Percentiles rank a stretch among this genome's conserved stretches.
Conservation (phyloP, 305 asterid genomes). For the Vinca major region DNA sequence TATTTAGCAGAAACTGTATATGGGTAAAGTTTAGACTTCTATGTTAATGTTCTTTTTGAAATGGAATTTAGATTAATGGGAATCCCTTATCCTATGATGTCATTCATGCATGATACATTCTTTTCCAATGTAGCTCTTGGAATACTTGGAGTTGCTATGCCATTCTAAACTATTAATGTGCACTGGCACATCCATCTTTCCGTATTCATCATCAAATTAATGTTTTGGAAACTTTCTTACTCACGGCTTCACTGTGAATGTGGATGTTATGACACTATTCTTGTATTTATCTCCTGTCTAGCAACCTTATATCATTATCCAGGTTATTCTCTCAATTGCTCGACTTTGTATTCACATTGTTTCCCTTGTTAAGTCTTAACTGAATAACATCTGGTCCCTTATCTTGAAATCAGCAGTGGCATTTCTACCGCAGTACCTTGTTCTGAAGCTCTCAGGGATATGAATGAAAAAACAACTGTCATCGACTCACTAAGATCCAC, state of each 20-base stretch:
- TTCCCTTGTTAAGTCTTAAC: not conserved
- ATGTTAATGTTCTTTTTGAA: not conserved
- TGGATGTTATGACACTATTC: not conserved
- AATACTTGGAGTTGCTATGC: not conserved
- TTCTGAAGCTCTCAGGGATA: not conserved
- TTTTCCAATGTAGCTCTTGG: not conserved
- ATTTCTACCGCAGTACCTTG: not conserved
- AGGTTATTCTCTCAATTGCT: not conserved
- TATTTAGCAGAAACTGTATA: not conserved
- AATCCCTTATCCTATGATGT: not conserved
- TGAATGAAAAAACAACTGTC: not conserved
- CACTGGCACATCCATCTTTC: not conserved
- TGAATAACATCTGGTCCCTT: not conserved
- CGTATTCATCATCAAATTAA: not conserved
- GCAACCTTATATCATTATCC: not conserved
- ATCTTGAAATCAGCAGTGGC: not conserved
- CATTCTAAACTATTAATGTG: not conserved
- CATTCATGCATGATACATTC: not conserved
- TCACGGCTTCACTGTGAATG: not conserved
- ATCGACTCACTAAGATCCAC: not conserved
- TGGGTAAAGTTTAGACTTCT: not conserved
- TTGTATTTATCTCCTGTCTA: not conserved
- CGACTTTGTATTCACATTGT: not conserved
- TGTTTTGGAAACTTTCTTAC: not conserved
- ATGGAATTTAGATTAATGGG: not conserved